Evolutionary conservation across 768 basidiomycete genomes (phyloP).

Genomic region (Phylloporus sp.): DNA sequence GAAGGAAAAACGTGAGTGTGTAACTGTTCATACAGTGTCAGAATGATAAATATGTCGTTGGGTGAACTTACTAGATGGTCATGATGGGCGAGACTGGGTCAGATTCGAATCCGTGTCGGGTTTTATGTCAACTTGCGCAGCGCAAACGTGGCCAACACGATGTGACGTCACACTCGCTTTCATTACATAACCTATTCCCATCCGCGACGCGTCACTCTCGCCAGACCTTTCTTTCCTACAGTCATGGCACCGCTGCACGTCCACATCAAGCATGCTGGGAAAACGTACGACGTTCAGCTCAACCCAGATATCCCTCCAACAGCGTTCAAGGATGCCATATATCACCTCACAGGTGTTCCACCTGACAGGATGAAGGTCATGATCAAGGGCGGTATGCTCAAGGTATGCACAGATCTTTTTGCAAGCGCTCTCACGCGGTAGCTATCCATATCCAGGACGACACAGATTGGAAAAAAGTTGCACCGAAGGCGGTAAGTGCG

Average conservation of each 20-base stretch:
- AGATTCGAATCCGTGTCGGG: not conserved
- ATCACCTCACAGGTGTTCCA: slow-evolving; percentile 81
- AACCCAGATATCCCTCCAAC: slow-evolving; percentile 66
- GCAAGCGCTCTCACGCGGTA: not conserved
- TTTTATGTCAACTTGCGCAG: slow-evolving; percentile 2
- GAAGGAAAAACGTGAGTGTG: slow-evolving; percentile 73
- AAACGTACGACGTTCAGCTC: slow-evolving; percentile 65
- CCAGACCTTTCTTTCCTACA: not conserved
- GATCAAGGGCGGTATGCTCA: slow-evolving; percentile 88
- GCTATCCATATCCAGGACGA: slow-evolving; percentile 60
- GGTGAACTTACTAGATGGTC: slow-evolving; percentile 42
- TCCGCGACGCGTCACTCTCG: slow-evolving; percentile 24
- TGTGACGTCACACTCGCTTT: slow-evolving; percentile 25
- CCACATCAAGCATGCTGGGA: slow-evolving; percentile 88
- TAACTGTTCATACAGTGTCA: slow-evolving; percentile 44
- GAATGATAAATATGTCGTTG: not conserved
- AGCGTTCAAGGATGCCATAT: slow-evolving; percentile 81
- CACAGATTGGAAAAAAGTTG: slow-evolving; percentile 79
- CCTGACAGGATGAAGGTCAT: slow-evolving; percentile 95
- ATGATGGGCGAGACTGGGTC: slow-evolving; percentile 27
- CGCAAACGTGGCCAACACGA: slow-evolving; percentile 14
- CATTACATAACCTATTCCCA: slow-evolving; percentile 32
- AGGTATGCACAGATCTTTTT: slow-evolving; percentile 43
- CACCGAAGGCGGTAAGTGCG: slow-evolving; percentile 66
- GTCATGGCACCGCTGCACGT: slow-evolving; percentile 69